phyloP scores from a whole-genome alignment of 2,329 filamentous ascomycete genomes.

The Alternaria consortialis region DNA sequence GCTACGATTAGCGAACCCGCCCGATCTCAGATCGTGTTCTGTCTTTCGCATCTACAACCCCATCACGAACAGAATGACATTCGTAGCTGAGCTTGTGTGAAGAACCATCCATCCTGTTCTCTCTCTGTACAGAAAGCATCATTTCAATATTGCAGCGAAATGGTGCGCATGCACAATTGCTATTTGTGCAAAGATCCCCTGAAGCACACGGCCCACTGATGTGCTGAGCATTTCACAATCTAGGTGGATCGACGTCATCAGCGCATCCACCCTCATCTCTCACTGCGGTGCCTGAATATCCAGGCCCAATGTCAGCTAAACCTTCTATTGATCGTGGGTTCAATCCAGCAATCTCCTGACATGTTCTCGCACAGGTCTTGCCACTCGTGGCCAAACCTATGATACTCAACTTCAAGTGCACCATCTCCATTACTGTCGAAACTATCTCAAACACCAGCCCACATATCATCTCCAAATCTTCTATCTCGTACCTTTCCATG shows the following conservation, averaged over 20 bases:
- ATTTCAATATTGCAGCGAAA: background rate
- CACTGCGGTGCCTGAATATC: background rate
- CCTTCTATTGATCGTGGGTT: too few species aligned
- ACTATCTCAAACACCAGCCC: too few species aligned
- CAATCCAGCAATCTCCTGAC: too few species aligned
- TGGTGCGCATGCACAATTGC: background rate
- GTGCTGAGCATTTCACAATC: background rate
- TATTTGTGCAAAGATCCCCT: conserved; percentile 1
- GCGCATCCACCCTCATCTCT: background rate
- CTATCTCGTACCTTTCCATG: too few species aligned
- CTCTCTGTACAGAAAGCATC: too few species aligned
- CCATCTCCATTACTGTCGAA: too few species aligned
- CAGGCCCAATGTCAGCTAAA: background rate
- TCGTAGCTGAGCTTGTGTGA: background rate
- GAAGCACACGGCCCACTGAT: background rate
- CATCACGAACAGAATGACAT: background rate
- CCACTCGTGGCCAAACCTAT: too few species aligned
- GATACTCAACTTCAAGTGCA: too few species aligned
- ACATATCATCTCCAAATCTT: too few species aligned
- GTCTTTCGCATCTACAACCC: background rate
- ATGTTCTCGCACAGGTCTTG: too few species aligned
- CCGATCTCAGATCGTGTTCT: conserved; percentile 7
- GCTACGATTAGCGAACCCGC: conserved; percentile 16
- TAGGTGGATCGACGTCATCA: background rate
- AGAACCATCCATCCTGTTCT: background rate